Conservation (phyloP, 495 filamentous ascomycete genomes). For the Articulospora tetracladia region DNA sequence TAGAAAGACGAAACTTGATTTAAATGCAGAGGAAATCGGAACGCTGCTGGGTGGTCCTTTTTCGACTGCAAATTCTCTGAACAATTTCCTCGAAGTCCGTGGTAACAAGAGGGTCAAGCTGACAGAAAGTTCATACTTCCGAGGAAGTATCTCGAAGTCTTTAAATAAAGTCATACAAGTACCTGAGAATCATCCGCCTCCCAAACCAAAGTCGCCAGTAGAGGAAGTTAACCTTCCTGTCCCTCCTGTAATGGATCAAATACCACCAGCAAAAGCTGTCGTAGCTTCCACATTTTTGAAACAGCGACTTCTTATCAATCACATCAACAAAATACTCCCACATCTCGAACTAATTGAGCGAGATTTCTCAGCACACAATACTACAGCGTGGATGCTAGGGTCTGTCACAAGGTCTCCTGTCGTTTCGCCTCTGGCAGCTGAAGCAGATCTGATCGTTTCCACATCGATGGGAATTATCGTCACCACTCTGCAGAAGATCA, state of each 20-base stretch:
- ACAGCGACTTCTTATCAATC: conserved; percentile 37
- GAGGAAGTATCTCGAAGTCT: background rate
- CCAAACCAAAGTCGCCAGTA: background rate
- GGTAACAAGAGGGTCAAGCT: conserved; percentile 30
- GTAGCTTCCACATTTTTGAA: conserved; percentile 43
- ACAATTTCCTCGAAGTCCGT: conserved; percentile 41
- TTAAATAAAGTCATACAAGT: background rate
- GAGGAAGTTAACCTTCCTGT: conserved; percentile 4
- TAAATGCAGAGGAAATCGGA: background rate
- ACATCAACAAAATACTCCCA: conserved; percentile 48
- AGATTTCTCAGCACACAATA: conserved; percentile 44
- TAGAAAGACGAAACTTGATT: background rate
- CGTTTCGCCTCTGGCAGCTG: conserved; percentile 39
- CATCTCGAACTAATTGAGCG: conserved; percentile 54
- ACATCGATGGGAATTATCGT: conserved; percentile 65
- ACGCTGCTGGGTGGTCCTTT: conserved; percentile 15
- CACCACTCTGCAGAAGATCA: conserved; percentile 69
- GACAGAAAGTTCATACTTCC: conserved; percentile 25
- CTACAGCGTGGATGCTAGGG: conserved; percentile 27
- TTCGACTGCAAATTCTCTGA: conserved; percentile 32
- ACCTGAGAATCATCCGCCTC: background rate
- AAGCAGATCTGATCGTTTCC: conserved; percentile 76
- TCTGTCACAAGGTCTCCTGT: conserved; percentile 28
- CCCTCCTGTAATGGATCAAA: conserved; percentile 16
- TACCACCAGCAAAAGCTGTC: conserved; percentile 37